These are phyloP conservation scores for Phytophthora megakarya DNA, from an alignment of 352 stramenopile genomes.

Conservation along the genomic window DNA sequence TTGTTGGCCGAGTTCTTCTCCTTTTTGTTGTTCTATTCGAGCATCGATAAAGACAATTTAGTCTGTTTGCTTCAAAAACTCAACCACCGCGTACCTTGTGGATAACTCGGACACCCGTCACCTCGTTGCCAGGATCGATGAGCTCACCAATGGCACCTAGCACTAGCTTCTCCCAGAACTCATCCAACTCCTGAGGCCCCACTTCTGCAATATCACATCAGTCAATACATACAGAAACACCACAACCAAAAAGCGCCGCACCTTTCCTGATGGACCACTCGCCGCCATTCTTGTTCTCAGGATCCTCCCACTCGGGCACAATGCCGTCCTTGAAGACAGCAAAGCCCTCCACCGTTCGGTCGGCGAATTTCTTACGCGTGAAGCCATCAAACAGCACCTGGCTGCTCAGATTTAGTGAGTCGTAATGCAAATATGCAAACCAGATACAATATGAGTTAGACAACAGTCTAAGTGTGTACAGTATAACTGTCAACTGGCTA, in stretches of 20 bases:
- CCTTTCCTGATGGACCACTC: constrained; percentile 89
- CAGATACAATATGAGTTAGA: constrained; percentile 10
- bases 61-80: neutral
- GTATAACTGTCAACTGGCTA: too few species aligned
- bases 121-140: constrained; percentile 85
- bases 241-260: constrained; percentile 7
- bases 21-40: constrained; percentile 82
- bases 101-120: constrained; percentile 91
- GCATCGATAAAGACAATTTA: neutral
- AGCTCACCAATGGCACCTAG: constrained; percentile 90
- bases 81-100: constrained; percentile 70
- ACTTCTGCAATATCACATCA: constrained; percentile 55
- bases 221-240: neutral
- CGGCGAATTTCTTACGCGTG: constrained; percentile 90
- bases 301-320: constrained; percentile 90
- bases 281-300: constrained; percentile 86
- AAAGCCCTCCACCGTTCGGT: constrained; percentile 94
- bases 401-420: constrained; percentile 25
- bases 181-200: constrained; percentile 73
- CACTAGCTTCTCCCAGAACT: constrained; percentile 91
- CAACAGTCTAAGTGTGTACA: too few species aligned
- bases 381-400: constrained; percentile 85
- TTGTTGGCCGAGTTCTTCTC: constrained; percentile 84
- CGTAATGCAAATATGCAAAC: neutral
- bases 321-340: constrained; percentile 92